These are phyloP conservation scores for Leucoagaricus sp. DNA, from an alignment of 1,284 basidiomycete species.

Conservation along the genomic window DNA sequence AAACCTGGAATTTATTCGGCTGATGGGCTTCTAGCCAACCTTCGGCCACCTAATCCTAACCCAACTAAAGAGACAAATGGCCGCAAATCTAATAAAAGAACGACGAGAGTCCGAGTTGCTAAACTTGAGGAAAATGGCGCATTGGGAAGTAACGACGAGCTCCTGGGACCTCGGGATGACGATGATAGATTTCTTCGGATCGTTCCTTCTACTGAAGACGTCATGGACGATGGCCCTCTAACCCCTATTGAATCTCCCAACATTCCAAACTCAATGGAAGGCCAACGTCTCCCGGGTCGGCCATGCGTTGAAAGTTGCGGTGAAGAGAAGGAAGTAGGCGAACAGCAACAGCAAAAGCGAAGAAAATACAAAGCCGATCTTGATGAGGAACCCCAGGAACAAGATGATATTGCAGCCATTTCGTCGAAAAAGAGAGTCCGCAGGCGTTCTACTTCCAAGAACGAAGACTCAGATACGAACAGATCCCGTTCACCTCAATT, in stretches of 20 bases:
- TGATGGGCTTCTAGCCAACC: conserved; percentile 37
- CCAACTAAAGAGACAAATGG: conserved; percentile 53
- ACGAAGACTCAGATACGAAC: too few relatives aligned
- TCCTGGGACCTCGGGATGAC: background rate
- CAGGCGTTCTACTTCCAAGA: too few relatives aligned
- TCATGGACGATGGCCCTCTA: background rate
- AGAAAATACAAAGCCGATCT: too few relatives aligned
- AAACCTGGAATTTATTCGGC: background rate
- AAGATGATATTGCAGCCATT: too few relatives aligned
- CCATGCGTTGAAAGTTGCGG: background rate
- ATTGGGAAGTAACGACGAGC: conserved; percentile 16
- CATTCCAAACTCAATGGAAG: too few relatives aligned
- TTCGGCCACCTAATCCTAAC: conserved; percentile 53
- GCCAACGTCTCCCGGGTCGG: too few relatives aligned
- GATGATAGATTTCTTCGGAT: background rate
- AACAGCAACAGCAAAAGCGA: too few relatives aligned
- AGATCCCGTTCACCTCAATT: too few relatives aligned
- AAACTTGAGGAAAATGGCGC: conserved; percentile 18
- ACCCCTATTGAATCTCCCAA: too few relatives aligned
- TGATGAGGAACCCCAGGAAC: too few relatives aligned
- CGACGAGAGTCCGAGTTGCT: conserved; percentile 24
- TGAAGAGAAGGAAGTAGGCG: too few relatives aligned
- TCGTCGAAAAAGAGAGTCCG: too few relatives aligned
- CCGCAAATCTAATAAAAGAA: conserved; percentile 48
- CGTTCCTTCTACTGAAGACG: background rate